Evolutionary conservation across 2,329 filamentous ascomycete species (phyloP), one percentile per base, ranked within the genome.

Genomic region (Phoma sp.): DNA sequence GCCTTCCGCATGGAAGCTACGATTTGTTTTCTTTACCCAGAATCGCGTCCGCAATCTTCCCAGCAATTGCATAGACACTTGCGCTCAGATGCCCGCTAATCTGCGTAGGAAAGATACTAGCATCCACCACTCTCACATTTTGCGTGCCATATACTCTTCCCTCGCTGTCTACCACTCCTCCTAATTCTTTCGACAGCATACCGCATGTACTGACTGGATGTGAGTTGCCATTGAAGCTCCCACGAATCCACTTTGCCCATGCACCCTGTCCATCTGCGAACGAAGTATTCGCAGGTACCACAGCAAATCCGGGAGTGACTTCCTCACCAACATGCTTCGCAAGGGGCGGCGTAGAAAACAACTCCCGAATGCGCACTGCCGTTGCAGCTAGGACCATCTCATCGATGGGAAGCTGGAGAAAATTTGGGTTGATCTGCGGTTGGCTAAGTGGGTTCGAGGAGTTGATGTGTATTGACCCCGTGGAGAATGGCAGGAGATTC

Each of bases 381-480:
- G 64, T 64, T 2, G 66, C 70, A 2, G 72, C 64, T 55, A 77
- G 75, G 7, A 75, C 60, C 5, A 60, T 54, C 2, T 64, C 54
- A 47, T 80, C 77, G 29, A 74, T 72, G 2, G 74, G 70, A 8
- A 78, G 67, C 45, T 74, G 70, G 59, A 79, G 74, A 60, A 76
- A 79, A 44, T 74, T 74, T 2, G 77, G 77, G 50, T 80, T 66
- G 59, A 80, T 76, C 13, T 36, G 45, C 0, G 79, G 78, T 6
- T 69, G 57, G 32, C 72, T 53, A 18, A 70, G 65, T 2, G 72
- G 70, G 14, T 75, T 65, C 7, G 67, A 27, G 1, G 65, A 62
- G 11, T 58, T 54, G 41, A 75, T 69, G 52, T 74, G 72, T 13
- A 75, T 59, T 33, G 55, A 63, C 37, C 74, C 74, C n/a, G 66